These are phyloP conservation scores for Neurospora sp. DNA, from an alignment of 495 filamentous ascomycete species.

Conservation along the genomic window DNA sequence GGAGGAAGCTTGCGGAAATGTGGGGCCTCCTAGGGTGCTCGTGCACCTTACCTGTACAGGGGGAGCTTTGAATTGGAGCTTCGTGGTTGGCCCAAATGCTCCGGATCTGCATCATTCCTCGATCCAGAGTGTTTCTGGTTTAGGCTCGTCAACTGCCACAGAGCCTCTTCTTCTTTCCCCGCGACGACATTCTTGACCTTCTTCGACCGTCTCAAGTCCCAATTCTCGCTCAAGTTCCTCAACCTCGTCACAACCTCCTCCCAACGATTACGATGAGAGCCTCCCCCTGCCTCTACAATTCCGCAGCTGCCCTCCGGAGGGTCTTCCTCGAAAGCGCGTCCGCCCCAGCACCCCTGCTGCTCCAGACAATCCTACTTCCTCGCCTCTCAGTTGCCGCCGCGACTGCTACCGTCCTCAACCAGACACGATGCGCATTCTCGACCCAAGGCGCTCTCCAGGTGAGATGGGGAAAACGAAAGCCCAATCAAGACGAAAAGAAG, in stretches of 20 bases:
- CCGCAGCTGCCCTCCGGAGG: constrained; percentile 27
- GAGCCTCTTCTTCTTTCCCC: neutral
- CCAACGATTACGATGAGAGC: constrained; percentile 18
- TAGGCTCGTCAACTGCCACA: neutral
- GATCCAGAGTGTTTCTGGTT: neutral
- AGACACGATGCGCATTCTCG: neutral
- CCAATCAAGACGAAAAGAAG: neutral
- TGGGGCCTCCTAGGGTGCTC: neutral
- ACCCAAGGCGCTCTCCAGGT: neutral
- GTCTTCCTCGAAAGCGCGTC: constrained; percentile 25
- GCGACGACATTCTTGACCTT: neutral
- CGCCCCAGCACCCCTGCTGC: constrained; percentile 3
- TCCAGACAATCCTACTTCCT: constrained; percentile 8
- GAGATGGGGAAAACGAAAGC: neutral
- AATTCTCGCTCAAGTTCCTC: neutral
- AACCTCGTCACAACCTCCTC: neutral
- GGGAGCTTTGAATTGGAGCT: neutral
- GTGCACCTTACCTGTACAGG: neutral
- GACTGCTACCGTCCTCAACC: neutral
- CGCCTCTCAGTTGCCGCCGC: neutral
- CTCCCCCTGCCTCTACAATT: constrained; percentile 29
- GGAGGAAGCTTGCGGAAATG: neutral
- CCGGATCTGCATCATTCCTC: neutral
- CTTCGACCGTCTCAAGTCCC: neutral
- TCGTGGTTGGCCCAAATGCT: neutral